Evolutionary conservation across 345 rosid genomes (phyloP).

Genomic region (Erodium maritimum): DNA sequence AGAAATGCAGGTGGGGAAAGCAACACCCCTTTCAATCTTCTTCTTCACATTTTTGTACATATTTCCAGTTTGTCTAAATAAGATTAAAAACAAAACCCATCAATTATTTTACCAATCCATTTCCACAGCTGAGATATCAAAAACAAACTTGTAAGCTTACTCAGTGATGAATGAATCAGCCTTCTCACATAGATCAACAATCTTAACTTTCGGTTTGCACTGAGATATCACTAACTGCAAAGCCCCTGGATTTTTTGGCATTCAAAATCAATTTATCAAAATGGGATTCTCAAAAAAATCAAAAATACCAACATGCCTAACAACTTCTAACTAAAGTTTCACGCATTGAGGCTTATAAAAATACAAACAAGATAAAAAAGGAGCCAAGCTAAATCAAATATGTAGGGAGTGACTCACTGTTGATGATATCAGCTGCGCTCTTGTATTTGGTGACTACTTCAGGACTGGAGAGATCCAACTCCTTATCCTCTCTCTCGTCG

Average conservation of each 20-base stretch:
- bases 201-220: constrained; percentile 74
- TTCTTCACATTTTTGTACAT: constrained; percentile 92
- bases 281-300: neutral
- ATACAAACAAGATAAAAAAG: neutral
- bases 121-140: neutral
- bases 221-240: constrained; percentile 61
- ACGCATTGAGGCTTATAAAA: neutral
- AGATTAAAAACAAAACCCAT: neutral
- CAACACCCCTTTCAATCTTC: constrained; percentile 89
- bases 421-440: constrained; percentile 87
- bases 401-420: constrained; percentile 48
- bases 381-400: no score
- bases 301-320: neutral
- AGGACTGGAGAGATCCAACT: constrained; percentile 82
- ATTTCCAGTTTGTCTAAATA: constrained; percentile 65
- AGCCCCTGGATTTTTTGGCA: constrained; percentile 48
- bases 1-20: constrained; percentile 89
- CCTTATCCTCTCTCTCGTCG: constrained; percentile 96
- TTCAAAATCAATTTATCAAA: neutral
- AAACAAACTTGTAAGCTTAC: constrained; percentile 25
- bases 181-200: constrained; percentile 84
- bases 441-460: constrained; percentile 97
- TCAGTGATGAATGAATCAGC: constrained; percentile 81
- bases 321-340: neutral
- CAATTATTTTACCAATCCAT: constrained; percentile 1